Percentiles rank a stretch among this genome's conserved stretches.
Conservation (phyloP, 1,284 basidiomycete genomes). For the Moesziomyces sp. region DNA sequence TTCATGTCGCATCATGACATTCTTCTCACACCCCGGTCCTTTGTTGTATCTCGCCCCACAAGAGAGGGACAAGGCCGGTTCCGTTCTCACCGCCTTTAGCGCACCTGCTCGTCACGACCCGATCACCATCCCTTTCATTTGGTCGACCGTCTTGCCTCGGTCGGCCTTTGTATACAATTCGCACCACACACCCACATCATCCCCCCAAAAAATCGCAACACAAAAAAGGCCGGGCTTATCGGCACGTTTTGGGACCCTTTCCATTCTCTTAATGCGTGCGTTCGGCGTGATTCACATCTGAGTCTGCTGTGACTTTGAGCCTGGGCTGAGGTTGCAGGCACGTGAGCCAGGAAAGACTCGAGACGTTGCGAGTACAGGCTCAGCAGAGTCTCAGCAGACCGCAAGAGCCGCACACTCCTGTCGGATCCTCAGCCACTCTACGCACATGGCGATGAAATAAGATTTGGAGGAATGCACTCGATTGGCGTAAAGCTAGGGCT, state of each 20-base stretch:
- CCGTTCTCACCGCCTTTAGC: neutral
- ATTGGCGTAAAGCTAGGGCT: constrained; percentile 13
- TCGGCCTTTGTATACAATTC: constrained; percentile 34
- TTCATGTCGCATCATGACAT: constrained; percentile 7
- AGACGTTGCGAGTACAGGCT: too few relatives aligned
- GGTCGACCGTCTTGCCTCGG: constrained; percentile 1
- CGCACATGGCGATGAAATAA: too few relatives aligned
- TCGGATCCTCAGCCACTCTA: too few relatives aligned
- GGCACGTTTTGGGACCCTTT: constrained; percentile 40
- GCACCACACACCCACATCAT: neutral
- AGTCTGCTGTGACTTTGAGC: too few relatives aligned
- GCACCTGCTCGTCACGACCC: constrained; percentile 2
- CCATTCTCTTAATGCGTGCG: neutral
- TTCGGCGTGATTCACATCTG: neutral
- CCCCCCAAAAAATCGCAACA: constrained; percentile 29
- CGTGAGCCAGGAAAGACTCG: too few relatives aligned
- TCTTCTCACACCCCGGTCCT: constrained; percentile 25
- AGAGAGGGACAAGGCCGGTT: neutral
- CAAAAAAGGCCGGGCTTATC: constrained; percentile 41
- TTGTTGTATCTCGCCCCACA: constrained; percentile 29
- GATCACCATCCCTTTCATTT: constrained; percentile 12
- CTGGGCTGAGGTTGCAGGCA: too few relatives aligned
- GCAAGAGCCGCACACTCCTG: too few relatives aligned
- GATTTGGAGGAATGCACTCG: too few relatives aligned
- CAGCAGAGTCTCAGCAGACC: too few relatives aligned